Evolutionary conservation across 1,284 basidiomycete genomes (phyloP), one percentile per base, ranked within the genome.

Genomic region (Cryptococcus sp.): DNA sequence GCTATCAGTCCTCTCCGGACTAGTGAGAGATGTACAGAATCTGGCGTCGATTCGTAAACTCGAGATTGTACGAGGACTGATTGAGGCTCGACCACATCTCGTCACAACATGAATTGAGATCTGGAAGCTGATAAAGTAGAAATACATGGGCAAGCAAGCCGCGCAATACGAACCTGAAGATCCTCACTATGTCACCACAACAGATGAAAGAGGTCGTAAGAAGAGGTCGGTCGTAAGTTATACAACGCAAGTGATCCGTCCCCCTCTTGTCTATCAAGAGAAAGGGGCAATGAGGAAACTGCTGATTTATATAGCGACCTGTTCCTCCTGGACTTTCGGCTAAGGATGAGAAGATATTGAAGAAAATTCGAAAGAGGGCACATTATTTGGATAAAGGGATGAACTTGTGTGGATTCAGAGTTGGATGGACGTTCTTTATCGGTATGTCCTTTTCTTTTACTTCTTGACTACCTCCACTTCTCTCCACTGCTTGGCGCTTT

Each of bases 311-410:
- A 21, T 55, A 91, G 88, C 81, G 88, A 48, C 80, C 80, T 5
- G 71, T 85, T 0, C 90, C 90, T 0, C 83, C 84, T 7, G 91
- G 91, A 0, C 80, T 96, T 3, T 87, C 88, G 0, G 73, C 79
- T 28, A 80, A 85, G 28, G 91, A 96, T 56, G 81, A 81, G n/a
- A 83, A 83, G 59, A 84, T 91, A 47, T 78, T 92, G 48, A 81
- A 80, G 61, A 82, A 85, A 18, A 83, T 93, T 42, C 83, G 88
- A 68, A 78, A 79, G 48, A 57, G 92, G 7, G 92, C 93, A 0
- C 91, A 92, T 69, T 83, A 86, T 67, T 85, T 98, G 50, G 93
- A 98, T 79, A 93, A 91, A 74, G 87, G 89, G 7, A 88, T 97
- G 78, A 79, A 72, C 45, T 50, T 97, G 10, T 89, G 85, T 62